These are phyloP conservation scores for Aureococcus anophagefferens DNA, from an alignment of 108 stramenopile genomes.

Conservation along the genomic window DNA sequence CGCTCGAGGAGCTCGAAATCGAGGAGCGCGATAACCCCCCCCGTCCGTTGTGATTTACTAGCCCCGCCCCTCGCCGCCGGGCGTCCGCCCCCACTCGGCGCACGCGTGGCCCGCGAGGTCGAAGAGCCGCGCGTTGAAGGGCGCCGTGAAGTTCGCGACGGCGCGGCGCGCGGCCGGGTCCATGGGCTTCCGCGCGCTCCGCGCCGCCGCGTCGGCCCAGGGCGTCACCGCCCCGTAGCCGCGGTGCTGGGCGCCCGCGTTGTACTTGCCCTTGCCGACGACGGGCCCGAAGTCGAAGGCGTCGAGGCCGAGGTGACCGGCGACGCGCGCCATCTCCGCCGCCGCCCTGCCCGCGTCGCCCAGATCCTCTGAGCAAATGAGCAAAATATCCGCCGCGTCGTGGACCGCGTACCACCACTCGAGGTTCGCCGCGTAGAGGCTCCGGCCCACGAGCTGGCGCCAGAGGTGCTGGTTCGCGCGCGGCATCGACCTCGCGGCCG, in stretches of 20 bases:
- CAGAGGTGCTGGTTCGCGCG: neutral
- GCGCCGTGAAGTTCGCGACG: neutral
- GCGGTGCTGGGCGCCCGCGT: neutral
- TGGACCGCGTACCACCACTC: neutral
- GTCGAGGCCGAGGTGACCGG: neutral
- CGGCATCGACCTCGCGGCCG: neutral
- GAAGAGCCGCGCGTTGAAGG: neutral
- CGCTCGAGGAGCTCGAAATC: too few species aligned
- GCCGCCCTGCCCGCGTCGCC: neutral
- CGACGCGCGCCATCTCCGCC: neutral
- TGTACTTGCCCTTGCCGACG: neutral
- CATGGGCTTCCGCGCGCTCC: neutral
- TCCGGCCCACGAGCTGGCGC: neutral
- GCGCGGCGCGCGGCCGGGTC: neutral
- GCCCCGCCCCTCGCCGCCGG: too few species aligned
- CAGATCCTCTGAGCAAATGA: neutral
- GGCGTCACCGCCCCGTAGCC: neutral
- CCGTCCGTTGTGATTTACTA: too few species aligned
- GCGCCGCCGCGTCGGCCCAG: neutral
- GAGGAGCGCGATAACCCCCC: too few species aligned
- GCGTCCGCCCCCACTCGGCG: too few species aligned
- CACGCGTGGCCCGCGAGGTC: neutral
- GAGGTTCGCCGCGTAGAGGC: neutral
- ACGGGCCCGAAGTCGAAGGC: neutral
- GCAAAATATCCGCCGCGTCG: neutral